These are phyloP conservation scores for Penicillium sp. DNA, from an alignment of 2,329 filamentous ascomycete species.

Conservation along the genomic window DNA sequence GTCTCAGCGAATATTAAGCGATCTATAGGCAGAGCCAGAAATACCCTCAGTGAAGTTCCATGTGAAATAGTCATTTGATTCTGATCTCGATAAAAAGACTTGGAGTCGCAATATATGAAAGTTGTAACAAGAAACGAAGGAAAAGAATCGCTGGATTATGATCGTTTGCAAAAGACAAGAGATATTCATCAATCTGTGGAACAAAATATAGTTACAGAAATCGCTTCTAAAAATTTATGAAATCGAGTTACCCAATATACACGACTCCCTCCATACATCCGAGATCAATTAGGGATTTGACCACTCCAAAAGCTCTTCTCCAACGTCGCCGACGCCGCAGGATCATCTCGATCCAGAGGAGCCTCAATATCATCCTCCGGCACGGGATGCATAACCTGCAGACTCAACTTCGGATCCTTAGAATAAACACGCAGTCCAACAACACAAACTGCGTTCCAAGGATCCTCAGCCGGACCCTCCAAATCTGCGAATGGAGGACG, in stretches of 20 bases:
- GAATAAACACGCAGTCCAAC: slow-evolving; percentile 65
- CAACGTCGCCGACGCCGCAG: slow-evolving; percentile 42
- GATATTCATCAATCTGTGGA: not conserved
- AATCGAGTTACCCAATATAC: not conserved
- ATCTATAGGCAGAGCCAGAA: too few relatives aligned
- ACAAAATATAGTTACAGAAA: not conserved
- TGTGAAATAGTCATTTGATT: too few relatives aligned
- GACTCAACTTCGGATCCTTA: slow-evolving; percentile 56
- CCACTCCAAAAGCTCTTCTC: slow-evolving; percentile 33
- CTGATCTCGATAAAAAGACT: too few relatives aligned
- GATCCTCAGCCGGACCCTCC: slow-evolving; percentile 38
- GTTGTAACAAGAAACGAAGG: not conserved
- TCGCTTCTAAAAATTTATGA: not conserved
- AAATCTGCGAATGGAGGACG: not conserved
- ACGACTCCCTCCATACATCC: not conserved
- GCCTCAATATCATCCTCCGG: slow-evolving; percentile 46
- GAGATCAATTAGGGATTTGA: not conserved
- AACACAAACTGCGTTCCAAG: slow-evolving; percentile 68
- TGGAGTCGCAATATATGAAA: too few relatives aligned
- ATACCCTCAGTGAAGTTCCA: too few relatives aligned
- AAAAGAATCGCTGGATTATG: not conserved
- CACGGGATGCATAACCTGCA: slow-evolving; percentile 59
- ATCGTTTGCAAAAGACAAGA: not conserved
- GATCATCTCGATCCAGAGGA: slow-evolving; percentile 53
- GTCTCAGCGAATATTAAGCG: too few relatives aligned